A percentile compares a stretch with the other conserved stretches of the same genome.
phyloP scores from a whole-genome alignment of 352 stramenopile genomes.

The Phytopythium litorale region DNA sequence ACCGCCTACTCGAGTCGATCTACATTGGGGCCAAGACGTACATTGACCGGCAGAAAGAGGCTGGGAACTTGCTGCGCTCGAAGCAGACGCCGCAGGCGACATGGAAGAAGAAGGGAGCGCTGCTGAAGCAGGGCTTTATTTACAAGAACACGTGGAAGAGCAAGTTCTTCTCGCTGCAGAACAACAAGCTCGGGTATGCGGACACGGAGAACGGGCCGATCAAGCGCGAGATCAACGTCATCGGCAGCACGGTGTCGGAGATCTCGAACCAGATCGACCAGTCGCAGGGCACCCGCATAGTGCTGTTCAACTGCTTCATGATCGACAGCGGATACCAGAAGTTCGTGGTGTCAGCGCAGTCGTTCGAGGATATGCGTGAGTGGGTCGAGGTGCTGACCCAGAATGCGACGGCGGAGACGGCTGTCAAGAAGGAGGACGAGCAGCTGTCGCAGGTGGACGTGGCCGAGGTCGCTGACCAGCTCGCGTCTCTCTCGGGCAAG shows the following conservation, averaged over 20 bases:
- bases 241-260: slow-evolving; percentile 73
- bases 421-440: slow-evolving; percentile 71
- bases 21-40: slow-evolving; percentile 85
- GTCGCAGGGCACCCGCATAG: slow-evolving; percentile 76
- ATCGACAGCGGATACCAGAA: slow-evolving; percentile 82
- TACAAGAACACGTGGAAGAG: slow-evolving; percentile 90
- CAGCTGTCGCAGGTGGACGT: slow-evolving; percentile 71
- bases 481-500: slow-evolving; percentile 82
- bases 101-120: slow-evolving; percentile 88
- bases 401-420: slow-evolving; percentile 80
- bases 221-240: slow-evolving; percentile 88
- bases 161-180: slow-evolving; percentile 84
- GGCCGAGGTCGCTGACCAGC: slow-evolving; percentile 62
- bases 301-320: slow-evolving; percentile 86
- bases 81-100: slow-evolving; percentile 71
- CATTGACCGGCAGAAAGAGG: slow-evolving; percentile 66
- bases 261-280: slow-evolving; percentile 88
- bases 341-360: slow-evolving; percentile 76
- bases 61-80: slow-evolving; percentile 51
- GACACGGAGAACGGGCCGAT: slow-evolving; percentile 77
- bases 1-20: slow-evolving; percentile 79
- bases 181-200: slow-evolving; percentile 83
- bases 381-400: slow-evolving; percentile 87
- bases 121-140: slow-evolving; percentile 87
- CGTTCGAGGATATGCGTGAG: slow-evolving; percentile 87